Evolutionary conservation across 2,329 filamentous ascomycete genomes (phyloP).

Genomic region (Cladosporium sp.): DNA sequence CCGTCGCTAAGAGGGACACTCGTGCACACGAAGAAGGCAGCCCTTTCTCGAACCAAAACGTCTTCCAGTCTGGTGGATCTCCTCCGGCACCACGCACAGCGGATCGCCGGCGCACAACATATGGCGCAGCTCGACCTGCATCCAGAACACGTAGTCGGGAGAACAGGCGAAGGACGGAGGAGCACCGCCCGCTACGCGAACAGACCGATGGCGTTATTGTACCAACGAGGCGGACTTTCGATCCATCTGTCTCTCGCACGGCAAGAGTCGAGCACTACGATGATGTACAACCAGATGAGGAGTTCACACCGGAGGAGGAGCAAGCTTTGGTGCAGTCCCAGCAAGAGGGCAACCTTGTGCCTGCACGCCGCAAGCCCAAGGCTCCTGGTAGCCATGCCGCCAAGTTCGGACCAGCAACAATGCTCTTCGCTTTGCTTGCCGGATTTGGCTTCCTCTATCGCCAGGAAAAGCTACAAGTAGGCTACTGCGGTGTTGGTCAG

Average conservation of each 20-base stretch:
- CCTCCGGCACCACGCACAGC: constrained; percentile 56
- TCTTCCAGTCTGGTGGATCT: constrained; percentile 65
- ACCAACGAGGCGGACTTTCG: constrained; percentile 59
- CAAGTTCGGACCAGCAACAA: constrained; percentile 67
- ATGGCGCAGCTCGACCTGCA: constrained; percentile 39
- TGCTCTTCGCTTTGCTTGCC: constrained; percentile 68
- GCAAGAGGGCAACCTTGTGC: constrained; percentile 46
- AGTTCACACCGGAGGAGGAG: constrained; percentile 91
- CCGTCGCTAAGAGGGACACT: constrained; percentile 31
- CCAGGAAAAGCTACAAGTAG: constrained; percentile 93
- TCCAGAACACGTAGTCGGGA: constrained; percentile 46
- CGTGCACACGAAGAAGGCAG: constrained; percentile 45
- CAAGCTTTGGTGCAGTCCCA: constrained; percentile 74
- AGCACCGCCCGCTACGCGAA: constrained; percentile 44
- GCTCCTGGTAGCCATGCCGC: constrained; percentile 51
- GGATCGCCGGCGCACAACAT: constrained; percentile 54
- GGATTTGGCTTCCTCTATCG: constrained; percentile 82
- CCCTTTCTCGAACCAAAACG: constrained; percentile 86
- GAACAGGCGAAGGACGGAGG: constrained; percentile 46
- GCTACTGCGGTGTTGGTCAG: constrained; percentile 82
- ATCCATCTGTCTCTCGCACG: constrained; percentile 53
- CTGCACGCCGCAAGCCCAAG: constrained; percentile 41
- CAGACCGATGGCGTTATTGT: constrained; percentile 56
- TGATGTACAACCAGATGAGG: constrained; percentile 74
- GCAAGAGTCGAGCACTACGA: constrained; percentile 42